These are phyloP conservation scores for Syzygium aqueum DNA, from an alignment of 345 rosid genomes.

Conservation along the genomic window DNA sequence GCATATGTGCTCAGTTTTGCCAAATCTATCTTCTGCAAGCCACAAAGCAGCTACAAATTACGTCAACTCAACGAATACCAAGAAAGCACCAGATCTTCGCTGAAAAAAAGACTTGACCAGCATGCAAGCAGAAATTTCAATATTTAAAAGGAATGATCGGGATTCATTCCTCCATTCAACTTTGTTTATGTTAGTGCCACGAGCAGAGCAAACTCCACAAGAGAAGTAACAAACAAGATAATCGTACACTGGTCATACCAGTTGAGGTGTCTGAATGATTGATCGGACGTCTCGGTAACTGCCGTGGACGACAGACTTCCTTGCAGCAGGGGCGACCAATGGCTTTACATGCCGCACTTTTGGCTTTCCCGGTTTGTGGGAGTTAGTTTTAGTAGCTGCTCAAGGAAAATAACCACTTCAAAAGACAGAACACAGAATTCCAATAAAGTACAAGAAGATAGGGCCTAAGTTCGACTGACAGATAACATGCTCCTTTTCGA, in stretches of 20 bases:
- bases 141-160: not conserved
- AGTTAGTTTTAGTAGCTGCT: not conserved
- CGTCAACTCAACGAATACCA: not conserved
- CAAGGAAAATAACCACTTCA: not conserved
- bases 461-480: conserved; percentile 7
- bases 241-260: not conserved
- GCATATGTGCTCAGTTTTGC: conserved; percentile 4
- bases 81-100: not conserved
- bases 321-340: not conserved
- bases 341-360: conserved; percentile 3
- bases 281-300: conserved; percentile 6
- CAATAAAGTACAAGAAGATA: not conserved
- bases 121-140: not conserved
- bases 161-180: not conserved
- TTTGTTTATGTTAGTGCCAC: not conserved
- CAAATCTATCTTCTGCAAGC: conserved; percentile 7
- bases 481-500: conserved; percentile 38
- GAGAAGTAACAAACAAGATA: not conserved
- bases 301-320: not conserved
- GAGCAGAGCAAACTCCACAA: not conserved
- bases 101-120: not conserved
- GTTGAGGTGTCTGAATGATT: conserved; percentile 5
- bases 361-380: conserved; percentile 4
- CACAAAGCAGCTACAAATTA: not conserved
- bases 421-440: not conserved